Percentiles rank a stretch among this genome's conserved stretches.
These are phyloP conservation scores for Raffaelea ambrosiae DNA, from an alignment of 2,329 filamentous ascomycete genomes.

Conservation along the genomic window DNA sequence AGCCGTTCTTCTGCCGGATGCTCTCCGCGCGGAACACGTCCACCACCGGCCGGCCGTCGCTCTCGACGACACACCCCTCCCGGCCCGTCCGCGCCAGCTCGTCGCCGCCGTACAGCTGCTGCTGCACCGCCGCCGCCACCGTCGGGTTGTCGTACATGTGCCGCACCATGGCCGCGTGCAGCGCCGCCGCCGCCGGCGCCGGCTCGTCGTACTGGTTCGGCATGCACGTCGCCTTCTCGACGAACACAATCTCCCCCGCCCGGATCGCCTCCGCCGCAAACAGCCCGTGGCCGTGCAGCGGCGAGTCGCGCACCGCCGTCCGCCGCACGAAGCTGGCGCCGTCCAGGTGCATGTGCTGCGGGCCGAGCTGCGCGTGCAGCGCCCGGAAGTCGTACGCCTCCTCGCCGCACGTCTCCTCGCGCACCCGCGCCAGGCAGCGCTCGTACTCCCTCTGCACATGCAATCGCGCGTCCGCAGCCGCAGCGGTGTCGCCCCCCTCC, in stretches of 20 bases:
- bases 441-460: neutral
- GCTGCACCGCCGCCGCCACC: constrained; percentile 6
- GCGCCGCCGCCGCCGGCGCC: constrained; percentile 29
- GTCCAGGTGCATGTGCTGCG: constrained; percentile 19
- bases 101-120: constrained; percentile 26
- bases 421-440: constrained; percentile 11
- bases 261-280: constrained; percentile 29
- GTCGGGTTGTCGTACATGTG: constrained; percentile 27
- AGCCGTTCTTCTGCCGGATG: constrained; percentile 32
- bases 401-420: constrained; percentile 18
- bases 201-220: constrained; percentile 31
- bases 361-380: constrained; percentile 13
- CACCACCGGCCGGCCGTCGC: constrained; percentile 21
- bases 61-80: constrained; percentile 23
- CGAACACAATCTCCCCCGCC: constrained; percentile 31
- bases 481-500: neutral
- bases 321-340: constrained; percentile 24
- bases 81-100: constrained; percentile 20
- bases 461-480: constrained; percentile 1
- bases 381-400: constrained; percentile 20
- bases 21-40: constrained; percentile 30
- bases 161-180: constrained; percentile 28
- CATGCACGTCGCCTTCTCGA: constrained; percentile 31
- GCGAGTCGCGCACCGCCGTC: constrained; percentile 22
- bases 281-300: constrained; percentile 29